Evolutionary conservation across 1,284 basidiomycete species (phyloP), one percentile per base, ranked within the genome.

Genomic region (Ustilago shanxiensis): DNA sequence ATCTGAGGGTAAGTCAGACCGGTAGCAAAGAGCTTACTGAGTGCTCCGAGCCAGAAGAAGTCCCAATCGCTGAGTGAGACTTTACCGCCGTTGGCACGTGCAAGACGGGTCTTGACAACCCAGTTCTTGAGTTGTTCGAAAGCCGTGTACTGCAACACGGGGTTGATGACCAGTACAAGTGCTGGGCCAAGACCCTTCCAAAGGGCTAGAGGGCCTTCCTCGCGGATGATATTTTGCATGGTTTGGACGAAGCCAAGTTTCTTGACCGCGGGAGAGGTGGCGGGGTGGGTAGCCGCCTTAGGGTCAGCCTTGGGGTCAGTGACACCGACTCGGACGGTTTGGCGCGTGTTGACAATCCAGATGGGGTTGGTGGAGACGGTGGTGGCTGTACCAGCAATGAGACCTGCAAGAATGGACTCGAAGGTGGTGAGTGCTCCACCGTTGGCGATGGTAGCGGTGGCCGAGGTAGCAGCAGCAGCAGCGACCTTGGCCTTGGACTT

Each of bases 131-230:
- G 67, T 66, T 84, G 83, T 66, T 86, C 84, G 51, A 84, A 86
- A 10, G 78, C 83, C 3, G 84, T 86, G 76, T 86, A 86, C 77
- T 81, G 90, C 47, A 99, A 89, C 37, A 99, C 93, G 9, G 97
- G 97, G 87, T 99, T 99, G 82, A 95, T 90, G 80, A 98, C 95
- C 50, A 99, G 89, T 37, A 95, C 90, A 58, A 99, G 88, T 18
- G 96, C 95, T 2, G 97, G 95, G 0, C 95, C 95, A 45, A 99
- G 90, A n/a, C 97, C 97, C 60, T 95, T 90, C 93, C 93, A 98
- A 83, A 99, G 93, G 0, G 92, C 95, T 22, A 89, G 86, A 22
- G 91, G 79, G 13, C 96, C 96, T 83, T 92, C 93, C 75, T 92
- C 91, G 59, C 90, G 89, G 47, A 95, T 80, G 71, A 99, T 94